phyloP scores from a whole-genome alignment of 2,329 filamentous ascomycete genomes.

The Penicillium brasilianum region DNA sequence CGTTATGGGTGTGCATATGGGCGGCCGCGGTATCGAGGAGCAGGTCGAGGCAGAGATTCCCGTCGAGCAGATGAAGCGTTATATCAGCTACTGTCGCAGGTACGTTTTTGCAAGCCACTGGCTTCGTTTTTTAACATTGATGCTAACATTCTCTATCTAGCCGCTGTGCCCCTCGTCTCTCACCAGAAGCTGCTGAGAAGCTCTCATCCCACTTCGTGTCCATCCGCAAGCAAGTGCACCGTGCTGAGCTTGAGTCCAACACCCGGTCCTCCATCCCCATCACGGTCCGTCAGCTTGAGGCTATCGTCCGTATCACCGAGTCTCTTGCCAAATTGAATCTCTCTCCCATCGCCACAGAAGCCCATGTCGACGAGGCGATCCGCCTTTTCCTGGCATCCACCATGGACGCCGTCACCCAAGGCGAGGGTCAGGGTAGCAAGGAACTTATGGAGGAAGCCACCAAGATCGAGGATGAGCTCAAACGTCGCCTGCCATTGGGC shows the following conservation, averaged over 20 bases:
- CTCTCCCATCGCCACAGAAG: slow-evolving; percentile 82
- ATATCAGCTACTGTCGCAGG: slow-evolving; percentile 96
- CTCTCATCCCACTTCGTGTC: slow-evolving; percentile 96
- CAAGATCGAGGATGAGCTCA: slow-evolving; percentile 86
- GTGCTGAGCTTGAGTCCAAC: slow-evolving; percentile 87
- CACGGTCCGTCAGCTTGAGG: slow-evolving; percentile 94
- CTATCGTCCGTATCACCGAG: slow-evolving; percentile 96
- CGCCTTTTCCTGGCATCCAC: slow-evolving; percentile 94
- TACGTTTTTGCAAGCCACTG: slow-evolving; percentile 55
- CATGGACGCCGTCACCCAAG: slow-evolving; percentile 96
- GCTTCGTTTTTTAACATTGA: not conserved
- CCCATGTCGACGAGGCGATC: slow-evolving; percentile 96
- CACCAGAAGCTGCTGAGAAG: slow-evolving; percentile 89
- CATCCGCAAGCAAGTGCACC: slow-evolving; percentile 91
- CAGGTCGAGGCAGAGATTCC: slow-evolving; percentile 84
- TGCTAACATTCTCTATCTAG: slow-evolving; percentile 51
- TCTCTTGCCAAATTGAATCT: slow-evolving; percentile 90
- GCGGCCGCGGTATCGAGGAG: slow-evolving; percentile 80
- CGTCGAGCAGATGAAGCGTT: slow-evolving; percentile 96
- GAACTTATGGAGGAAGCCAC: slow-evolving; percentile 89
- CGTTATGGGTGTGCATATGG: slow-evolving; percentile 98
- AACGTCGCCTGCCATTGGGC: slow-evolving; percentile 85
- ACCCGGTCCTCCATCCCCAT: slow-evolving; percentile 93
- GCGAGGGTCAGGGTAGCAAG: slow-evolving; percentile 78
- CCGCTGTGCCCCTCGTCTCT: slow-evolving; percentile 89